Conservation (phyloP, 805 yeast species). For the Candida sakaeoensis region DNA sequence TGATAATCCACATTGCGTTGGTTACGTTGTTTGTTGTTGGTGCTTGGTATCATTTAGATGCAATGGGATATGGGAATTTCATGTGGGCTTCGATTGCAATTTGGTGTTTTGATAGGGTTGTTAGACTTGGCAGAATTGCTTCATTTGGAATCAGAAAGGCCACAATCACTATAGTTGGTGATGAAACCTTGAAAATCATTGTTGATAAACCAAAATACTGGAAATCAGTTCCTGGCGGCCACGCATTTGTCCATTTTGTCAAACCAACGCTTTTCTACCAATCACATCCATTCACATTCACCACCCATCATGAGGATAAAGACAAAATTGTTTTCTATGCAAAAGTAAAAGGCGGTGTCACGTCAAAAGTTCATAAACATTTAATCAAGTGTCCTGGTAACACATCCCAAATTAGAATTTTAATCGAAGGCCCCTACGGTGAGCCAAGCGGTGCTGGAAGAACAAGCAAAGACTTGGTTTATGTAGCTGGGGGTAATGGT, state of each 20-base stretch:
- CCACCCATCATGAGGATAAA: slow-evolving; percentile 21
- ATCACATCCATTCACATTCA: slow-evolving; percentile 41
- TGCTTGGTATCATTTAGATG: slow-evolving; percentile 51
- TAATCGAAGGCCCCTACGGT: slow-evolving; percentile 72
- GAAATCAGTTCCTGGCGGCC: slow-evolving; percentile 38
- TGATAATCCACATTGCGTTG: slow-evolving; percentile 28
- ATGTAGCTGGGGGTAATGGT: slow-evolving; percentile 75
- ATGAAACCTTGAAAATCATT: slow-evolving; percentile 34
- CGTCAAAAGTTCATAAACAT: slow-evolving; percentile 27
- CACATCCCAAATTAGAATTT: slow-evolving; percentile 24
- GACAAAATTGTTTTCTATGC: slow-evolving; percentile 27
- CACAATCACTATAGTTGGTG: slow-evolving; percentile 25
- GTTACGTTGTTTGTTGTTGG: slow-evolving; percentile 46
- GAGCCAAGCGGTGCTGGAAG: slow-evolving; percentile 31
- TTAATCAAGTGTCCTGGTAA: slow-evolving; percentile 26
- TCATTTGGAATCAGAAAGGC: slow-evolving; percentile 36
- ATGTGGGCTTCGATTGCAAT: slow-evolving; percentile 31
- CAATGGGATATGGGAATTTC: slow-evolving; percentile 23
- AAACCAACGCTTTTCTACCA: slow-evolving; percentile 36
- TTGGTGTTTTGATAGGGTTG: slow-evolving; percentile 34
- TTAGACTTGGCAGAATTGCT: slow-evolving; percentile 24
- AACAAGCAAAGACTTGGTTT: slow-evolving; percentile 40
- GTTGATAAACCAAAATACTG: slow-evolving; percentile 37
- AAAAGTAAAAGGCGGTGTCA: slow-evolving; percentile 37
- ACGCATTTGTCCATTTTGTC: slow-evolving; percentile 37